Evolutionary conservation across 2,329 filamentous ascomycete genomes (phyloP), one percentile per base, ranked within the genome.

Genomic region (Cladosporium phlei): DNA sequence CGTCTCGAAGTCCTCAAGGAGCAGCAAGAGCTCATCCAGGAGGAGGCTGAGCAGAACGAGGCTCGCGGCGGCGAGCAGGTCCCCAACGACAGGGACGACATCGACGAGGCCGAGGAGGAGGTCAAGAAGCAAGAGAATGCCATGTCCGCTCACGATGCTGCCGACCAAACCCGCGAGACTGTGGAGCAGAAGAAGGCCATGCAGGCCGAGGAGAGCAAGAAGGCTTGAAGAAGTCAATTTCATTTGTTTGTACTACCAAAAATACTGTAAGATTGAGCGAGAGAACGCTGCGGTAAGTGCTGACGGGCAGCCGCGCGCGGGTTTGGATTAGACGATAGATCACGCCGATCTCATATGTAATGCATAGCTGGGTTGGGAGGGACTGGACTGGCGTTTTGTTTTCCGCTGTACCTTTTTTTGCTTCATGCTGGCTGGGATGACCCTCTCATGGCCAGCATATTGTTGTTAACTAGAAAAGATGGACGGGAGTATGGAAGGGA

Each of bases 1-100:
- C 86, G 93, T 66, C 85, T 98, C 32, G 93, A 98, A 74, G 93
- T 98, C 12, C 79, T 98, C 64, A 94, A 89, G 78, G 93, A 98
- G 74, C 93, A 98, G 74, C 87, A 98, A 68, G 93, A 96, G 66
- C 81, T 98, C 53, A 98, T 98, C 49, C 85, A 95, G 54, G 93
- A 98, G 65, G 93, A 98, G 75, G 94, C 91, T 54, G 80, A 93
- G 73, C 91, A 98, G 72, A 86, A 87, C 61, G 79, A 89, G 64
- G 80, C 85, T 66, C 77, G 86, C 40, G 27, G 57, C 27, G 50
- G 54, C 21, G 52, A 56, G 35, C 55, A 54, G 6, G 56, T 66
- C 10, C 34, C 37, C 12, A 86, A 89, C 62, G 93, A 97, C 59
- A 81, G 83, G 22, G 88, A 95, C 52, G 80, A 97, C 64, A 97